These are phyloP conservation scores for Pseudozyma tsukubaensis DNA, from an alignment of 1,284 basidiomycete genomes.

Conservation along the genomic window DNA sequence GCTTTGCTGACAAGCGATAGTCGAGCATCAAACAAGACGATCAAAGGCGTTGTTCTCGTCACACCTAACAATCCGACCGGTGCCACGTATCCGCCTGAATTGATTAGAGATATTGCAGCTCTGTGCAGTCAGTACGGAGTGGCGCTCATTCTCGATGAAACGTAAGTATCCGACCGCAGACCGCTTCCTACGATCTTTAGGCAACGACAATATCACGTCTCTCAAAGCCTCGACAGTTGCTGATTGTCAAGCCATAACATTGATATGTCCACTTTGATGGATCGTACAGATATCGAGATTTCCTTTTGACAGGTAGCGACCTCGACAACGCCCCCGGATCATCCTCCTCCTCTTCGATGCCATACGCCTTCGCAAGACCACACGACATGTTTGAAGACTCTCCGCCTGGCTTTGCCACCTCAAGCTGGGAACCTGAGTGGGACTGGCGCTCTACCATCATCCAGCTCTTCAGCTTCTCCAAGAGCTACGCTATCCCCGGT, in stretches of 20 bases:
- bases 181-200: not conserved
- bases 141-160: constrained; percentile 77
- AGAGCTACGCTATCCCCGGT: constrained; percentile 85
- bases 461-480: constrained; percentile 71
- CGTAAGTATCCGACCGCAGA: constrained; percentile 12
- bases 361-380: constrained; percentile 69
- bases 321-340: constrained; percentile 6
- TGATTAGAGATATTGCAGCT: constrained; percentile 76
- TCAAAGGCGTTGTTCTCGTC: constrained; percentile 75
- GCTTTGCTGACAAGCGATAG: constrained; percentile 72
- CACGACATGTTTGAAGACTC: constrained; percentile 73
- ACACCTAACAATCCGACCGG: constrained; percentile 77
- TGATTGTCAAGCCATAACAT: not conserved
- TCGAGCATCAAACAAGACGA: constrained; percentile 71
- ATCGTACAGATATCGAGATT: constrained; percentile 77
- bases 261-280: not conserved
- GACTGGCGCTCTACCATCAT: constrained; percentile 73
- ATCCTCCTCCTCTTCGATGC: constrained; percentile 4
- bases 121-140: constrained; percentile 75
- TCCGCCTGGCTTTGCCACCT: constrained; percentile 13
- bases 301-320: constrained; percentile 72
- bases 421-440: constrained; percentile 32
- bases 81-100: constrained; percentile 75
- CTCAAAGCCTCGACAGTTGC: not conserved
- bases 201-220: not conserved